Evolutionary conservation across 352 stramenopile species (phyloP).

Genomic region (Pythium vanterpoolii): DNA sequence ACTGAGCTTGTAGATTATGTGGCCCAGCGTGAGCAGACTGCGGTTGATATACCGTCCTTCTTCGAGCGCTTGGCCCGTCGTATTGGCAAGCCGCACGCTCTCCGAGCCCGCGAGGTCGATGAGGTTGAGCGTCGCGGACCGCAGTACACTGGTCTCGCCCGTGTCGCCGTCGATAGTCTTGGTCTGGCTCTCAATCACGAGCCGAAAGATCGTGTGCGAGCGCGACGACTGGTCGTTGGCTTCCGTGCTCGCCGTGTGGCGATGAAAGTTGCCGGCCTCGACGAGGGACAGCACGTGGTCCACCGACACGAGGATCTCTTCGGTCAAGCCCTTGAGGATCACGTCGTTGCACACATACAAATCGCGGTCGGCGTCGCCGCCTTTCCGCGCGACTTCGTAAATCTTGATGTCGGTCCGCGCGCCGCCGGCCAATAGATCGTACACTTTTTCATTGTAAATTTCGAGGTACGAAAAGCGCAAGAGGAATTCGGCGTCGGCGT

Average conservation of each 20-base stretch:
- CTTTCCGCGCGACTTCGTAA: slow-evolving; percentile 58
- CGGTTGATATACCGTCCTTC: slow-evolving; percentile 92
- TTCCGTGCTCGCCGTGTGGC: slow-evolving; percentile 70
- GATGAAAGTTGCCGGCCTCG: slow-evolving; percentile 71
- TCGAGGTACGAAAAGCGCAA: slow-evolving; percentile 94
- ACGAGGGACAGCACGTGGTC: slow-evolving; percentile 86
- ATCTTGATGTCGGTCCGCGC: slow-evolving; percentile 72
- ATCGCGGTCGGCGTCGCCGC: slow-evolving; percentile 19
- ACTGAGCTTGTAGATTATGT: slow-evolving; percentile 94
- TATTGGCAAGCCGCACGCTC: slow-evolving; percentile 80
- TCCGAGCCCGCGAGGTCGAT: slow-evolving; percentile 90
- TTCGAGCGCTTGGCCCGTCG: slow-evolving; percentile 63
- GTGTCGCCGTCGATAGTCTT: slow-evolving; percentile 22
- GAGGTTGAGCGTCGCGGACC: slow-evolving; percentile 87
- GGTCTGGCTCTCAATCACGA: slow-evolving; percentile 74
- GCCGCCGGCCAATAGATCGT: slow-evolving; percentile 90
- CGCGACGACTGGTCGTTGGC: slow-evolving; percentile 79
- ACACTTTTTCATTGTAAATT: slow-evolving; percentile 98
- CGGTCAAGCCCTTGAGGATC: slow-evolving; percentile 78
- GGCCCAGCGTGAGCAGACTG: slow-evolving; percentile 88
- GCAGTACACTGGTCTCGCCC: slow-evolving; percentile 22
- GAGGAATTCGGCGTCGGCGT: slow-evolving; percentile 59
- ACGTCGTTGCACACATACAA: slow-evolving; percentile 66
- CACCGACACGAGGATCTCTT: slow-evolving; percentile 74
- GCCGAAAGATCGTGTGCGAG: slow-evolving; percentile 72